A percentile compares a stretch with the other conserved stretches of the same genome.
phyloP scores from a whole-genome alignment of 2,329 filamentous ascomycete species.

The Chaetomiaceae sp. region DNA sequence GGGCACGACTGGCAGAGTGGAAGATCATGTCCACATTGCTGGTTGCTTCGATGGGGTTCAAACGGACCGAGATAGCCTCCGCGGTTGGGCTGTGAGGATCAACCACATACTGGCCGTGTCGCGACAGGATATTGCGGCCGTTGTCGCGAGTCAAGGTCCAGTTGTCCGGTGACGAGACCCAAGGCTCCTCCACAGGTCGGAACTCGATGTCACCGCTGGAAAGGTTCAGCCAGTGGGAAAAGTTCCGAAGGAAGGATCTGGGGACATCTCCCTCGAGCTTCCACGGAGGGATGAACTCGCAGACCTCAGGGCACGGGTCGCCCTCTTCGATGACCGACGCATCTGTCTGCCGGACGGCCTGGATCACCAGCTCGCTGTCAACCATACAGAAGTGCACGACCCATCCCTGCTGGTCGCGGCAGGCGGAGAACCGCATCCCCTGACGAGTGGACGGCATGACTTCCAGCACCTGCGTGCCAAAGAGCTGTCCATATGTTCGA shows the following conservation, averaged over 20 bases:
- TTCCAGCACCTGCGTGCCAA: slow-evolving; percentile 40
- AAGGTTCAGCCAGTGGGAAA: slow-evolving; percentile 19
- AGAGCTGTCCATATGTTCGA: slow-evolving; percentile 39
- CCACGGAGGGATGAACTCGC: slow-evolving; percentile 32
- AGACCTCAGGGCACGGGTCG: not conserved
- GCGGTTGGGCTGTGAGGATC: slow-evolving; percentile 35
- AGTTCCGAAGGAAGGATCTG: slow-evolving; percentile 14
- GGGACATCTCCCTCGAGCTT: slow-evolving; percentile 15
- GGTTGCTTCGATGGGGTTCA: slow-evolving; percentile 36
- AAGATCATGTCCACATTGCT: slow-evolving; percentile 35
- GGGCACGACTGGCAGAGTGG: slow-evolving; percentile 1
- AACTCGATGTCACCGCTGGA: slow-evolving; percentile 17
- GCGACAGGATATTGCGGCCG: not conserved
- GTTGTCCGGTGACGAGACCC: slow-evolving; percentile 5
- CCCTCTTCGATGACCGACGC: too few species aligned
- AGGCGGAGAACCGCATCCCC: slow-evolving; percentile 41
- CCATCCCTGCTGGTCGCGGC: slow-evolving; percentile 29
- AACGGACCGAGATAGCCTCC: slow-evolving; percentile 28
- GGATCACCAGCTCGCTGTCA: slow-evolving; percentile 28
- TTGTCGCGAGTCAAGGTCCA: slow-evolving; percentile 9
- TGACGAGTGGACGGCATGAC: slow-evolving; percentile 37
- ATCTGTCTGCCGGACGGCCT: not conserved
- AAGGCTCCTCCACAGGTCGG: slow-evolving; percentile 6
- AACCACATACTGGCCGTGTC: slow-evolving; percentile 27
- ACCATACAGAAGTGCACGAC: slow-evolving; percentile 35